Evolutionary conservation across 2,329 filamentous ascomycete species (phyloP), one percentile per base, ranked within the genome.

Genomic region (Colletotrichum cereale): DNA sequence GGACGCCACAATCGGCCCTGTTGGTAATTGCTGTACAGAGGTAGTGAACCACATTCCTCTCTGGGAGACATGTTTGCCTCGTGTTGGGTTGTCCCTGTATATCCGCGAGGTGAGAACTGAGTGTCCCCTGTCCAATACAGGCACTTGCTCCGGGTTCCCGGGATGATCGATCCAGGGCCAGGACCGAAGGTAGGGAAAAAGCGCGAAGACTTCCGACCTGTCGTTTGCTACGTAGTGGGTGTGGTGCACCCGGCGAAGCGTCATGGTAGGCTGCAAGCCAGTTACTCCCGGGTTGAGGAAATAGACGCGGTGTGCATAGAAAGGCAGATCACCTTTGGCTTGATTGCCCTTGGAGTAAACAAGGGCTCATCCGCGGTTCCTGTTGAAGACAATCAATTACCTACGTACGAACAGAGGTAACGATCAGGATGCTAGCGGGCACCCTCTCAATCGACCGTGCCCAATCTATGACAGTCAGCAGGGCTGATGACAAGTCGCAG

Each of bases 1-100:
- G 53, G 24, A 36, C 57, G 57, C 64, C 57, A 29, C 26, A 50
- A 8, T 70, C 31, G 57, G 31, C 38, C 29, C 34, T 36, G 52
- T 62, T 62, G 57, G 57, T 53, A 18, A 66, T 55, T 26, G 34
- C 7, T 18, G 48, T 56, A n/a, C n/a, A n/a, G n/a, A n/a, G n/a
- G n/a, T n/a, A 16, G 62, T 31, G 56, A 64, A 44, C 48, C 50
- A 44, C 29, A 53, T 60, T 67, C 68, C 68, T 63, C n/a, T 56
- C 44, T 21, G 10, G 42, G 68, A 36, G 24, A 50, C n/a, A 52
- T 63, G 68, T 68, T 71, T 71, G 68, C 65, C 48, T 68, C 65
- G 6, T 60, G 47, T 21, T 42, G n/a, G 58, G 21, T 40, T 31
- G 21, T 56, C 48, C 16, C n/a, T 40, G 38, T 8, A 55, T 61